Percentiles rank a stretch among this genome's conserved stretches.
phyloP scores from a whole-genome alignment of 2,329 filamentous ascomycete species.

The Ophiostoma populinum region DNA sequence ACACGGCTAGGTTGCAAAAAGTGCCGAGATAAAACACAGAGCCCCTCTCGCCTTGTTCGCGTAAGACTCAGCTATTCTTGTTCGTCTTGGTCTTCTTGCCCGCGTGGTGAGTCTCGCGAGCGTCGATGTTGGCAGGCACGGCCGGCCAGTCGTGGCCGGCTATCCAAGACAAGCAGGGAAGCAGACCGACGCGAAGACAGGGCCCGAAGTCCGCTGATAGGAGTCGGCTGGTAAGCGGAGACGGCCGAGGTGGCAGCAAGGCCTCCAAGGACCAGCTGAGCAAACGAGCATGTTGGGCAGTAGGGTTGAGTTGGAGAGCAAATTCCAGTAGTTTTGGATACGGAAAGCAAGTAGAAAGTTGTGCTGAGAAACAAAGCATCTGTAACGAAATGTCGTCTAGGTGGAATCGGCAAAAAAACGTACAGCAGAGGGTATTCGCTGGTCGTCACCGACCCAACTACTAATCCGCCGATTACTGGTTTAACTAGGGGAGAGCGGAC shows the following conservation, averaged over 20 bases:
- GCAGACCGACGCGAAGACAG: conserved; percentile 13
- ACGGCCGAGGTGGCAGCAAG: conserved; percentile 17
- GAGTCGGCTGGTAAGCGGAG: conserved; percentile 14
- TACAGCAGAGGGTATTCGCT: too few relatives aligned
- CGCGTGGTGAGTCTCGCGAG: conserved; percentile 13
- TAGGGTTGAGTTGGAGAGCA: too few relatives aligned
- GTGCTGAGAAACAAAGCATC: too few relatives aligned
- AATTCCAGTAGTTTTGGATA: too few relatives aligned
- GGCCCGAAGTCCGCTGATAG: conserved; percentile 6
- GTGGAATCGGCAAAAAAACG: too few relatives aligned
- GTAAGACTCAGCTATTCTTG: neutral
- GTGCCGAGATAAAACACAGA: neutral
- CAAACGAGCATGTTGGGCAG: conserved; percentile 17
- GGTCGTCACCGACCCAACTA: too few relatives aligned
- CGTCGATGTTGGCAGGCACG: conserved; percentile 8
- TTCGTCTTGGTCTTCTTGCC: conserved; percentile 13
- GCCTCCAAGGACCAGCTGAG: conserved; percentile 16
- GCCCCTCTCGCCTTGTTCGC: neutral
- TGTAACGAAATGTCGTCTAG: too few relatives aligned
- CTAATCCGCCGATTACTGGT: too few relatives aligned
- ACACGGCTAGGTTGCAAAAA: neutral
- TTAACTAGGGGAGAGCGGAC: too few relatives aligned
- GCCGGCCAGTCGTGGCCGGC: conserved; percentile 14
- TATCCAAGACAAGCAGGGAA: conserved; percentile 15
- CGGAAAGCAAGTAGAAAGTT: too few relatives aligned